Evolutionary conservation across 2,329 filamentous ascomycete species (phyloP), one percentile per base, ranked within the genome.

Genomic region (Diplodia seriata): DNA sequence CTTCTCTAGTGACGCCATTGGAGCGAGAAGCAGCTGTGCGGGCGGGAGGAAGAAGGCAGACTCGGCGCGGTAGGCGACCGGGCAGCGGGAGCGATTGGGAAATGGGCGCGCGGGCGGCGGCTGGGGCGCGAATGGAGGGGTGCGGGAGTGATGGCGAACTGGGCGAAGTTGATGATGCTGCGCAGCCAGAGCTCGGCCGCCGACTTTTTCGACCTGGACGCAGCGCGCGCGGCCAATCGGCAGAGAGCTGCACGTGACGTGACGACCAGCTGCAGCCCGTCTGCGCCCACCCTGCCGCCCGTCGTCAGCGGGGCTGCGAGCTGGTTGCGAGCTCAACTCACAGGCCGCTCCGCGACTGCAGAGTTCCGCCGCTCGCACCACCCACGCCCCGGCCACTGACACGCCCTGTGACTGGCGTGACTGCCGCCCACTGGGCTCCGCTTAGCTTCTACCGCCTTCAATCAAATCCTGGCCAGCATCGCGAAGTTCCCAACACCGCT

Each of bases 1-100:
- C 70, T 76, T 74, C 63, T 74, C 74, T 73, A 68, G 49, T 51
- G 75, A 70, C 69, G 76, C 77, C 73, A 79, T 74, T 70, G 68
- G 70, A 73, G 72, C 67, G 62, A 68, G 72, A 20, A 23, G 57
- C 57, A 43, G 57, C 71, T 72, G 59, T 70, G 72, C 70, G 71
- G 70, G 71, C 69, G 70, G 72, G 67, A 72, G 68, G 70, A 71
- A 72, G 57, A 55, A 49, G 31, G 54, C 33, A 50, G 33, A 38
- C 20, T n/a, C 50, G 38, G 40, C 59, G n/a, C 59, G 31, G 47
- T 51, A 26, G 29, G 43, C 59, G 43, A 14, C 40, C 51, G 51
- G 15, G 38, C 36, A 38, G 51, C 47, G 20, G 51, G 23, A 54
- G 56, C 18, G 64, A 59, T 59, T 61, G 54, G 49, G 36, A 29